These are phyloP conservation scores for Myxozyma vanderwaltii DNA, from an alignment of 805 yeast genomes.

Conservation along the genomic window DNA sequence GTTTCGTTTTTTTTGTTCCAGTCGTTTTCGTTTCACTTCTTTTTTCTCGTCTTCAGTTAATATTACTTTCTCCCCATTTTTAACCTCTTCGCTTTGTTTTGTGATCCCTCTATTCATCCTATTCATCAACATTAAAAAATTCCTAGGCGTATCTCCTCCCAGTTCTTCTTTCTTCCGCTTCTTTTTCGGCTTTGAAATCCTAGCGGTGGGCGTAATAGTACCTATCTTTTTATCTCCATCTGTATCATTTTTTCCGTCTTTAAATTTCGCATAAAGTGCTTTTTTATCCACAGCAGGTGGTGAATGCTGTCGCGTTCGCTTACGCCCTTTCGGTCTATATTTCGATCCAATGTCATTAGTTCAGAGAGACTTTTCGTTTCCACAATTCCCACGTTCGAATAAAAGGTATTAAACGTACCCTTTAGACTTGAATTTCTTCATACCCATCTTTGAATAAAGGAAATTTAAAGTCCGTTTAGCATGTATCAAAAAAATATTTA, in stretches of 20 bases:
- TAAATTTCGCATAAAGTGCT: neutral
- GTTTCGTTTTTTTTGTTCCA: constrained; percentile 8
- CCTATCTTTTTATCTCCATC: neutral
- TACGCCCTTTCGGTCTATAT: constrained; percentile 15
- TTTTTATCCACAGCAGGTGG: constrained; percentile 16
- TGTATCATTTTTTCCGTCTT: neutral
- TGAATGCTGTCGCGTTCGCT: constrained; percentile 21
- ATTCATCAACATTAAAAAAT: constrained; percentile 40
- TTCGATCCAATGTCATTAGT: neutral
- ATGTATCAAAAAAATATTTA: too few relatives aligned
- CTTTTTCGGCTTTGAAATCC: constrained; percentile 20
- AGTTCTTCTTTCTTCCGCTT: constrained; percentile 26
- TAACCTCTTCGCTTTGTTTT: neutral
- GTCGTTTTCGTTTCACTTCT: constrained; percentile 3
- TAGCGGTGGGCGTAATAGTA: neutral
- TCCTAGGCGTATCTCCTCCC: constrained; percentile 44
- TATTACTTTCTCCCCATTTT: neutral
- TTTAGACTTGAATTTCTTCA: constrained; percentile 2
- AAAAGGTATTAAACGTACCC: neutral
- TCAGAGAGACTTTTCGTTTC: too few relatives aligned
- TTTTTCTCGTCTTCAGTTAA: neutral
- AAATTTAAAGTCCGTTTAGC: too few relatives aligned
- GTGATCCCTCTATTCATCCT: constrained; percentile 12
- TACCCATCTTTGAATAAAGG: neutral
- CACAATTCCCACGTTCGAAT: neutral